A percentile compares a stretch with the other conserved stretches of the same genome.
phyloP scores from a whole-genome alignment of 2,329 filamentous ascomycete genomes.

The Huntiella omanensis region DNA sequence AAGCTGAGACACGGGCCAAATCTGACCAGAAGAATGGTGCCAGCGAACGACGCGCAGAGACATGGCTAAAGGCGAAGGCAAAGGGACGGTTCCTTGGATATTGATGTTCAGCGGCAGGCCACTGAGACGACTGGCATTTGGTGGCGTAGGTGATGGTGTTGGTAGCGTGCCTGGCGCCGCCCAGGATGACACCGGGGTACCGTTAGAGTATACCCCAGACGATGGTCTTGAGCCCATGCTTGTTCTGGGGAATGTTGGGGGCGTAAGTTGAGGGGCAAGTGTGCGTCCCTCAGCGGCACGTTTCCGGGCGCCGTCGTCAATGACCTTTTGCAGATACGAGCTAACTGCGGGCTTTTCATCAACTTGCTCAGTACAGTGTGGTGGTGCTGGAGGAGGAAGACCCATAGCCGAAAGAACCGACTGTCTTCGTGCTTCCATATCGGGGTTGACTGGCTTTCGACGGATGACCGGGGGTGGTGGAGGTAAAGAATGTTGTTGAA shows the following conservation, averaged over 20 bases:
- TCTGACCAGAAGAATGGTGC: constrained; percentile 6
- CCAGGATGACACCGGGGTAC: background rate
- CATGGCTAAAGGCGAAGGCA: constrained; percentile 3
- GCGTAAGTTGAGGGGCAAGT: background rate
- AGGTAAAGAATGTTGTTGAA: background rate
- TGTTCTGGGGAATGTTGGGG: background rate
- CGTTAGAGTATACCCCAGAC: background rate
- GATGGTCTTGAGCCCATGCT: background rate
- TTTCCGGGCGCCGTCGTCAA: constrained; percentile 20
- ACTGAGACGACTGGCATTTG: background rate
- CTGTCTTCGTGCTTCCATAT: constrained; percentile 2
- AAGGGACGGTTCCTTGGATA: constrained; percentile 5
- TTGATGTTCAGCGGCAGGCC: constrained; percentile 6
- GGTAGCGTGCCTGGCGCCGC: background rate
- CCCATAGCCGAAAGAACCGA: constrained; percentile 5
- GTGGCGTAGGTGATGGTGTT: constrained; percentile 4
- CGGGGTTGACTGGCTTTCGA: constrained; percentile 6
- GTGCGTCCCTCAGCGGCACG: constrained; percentile 22
- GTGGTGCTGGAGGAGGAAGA: constrained; percentile 16
- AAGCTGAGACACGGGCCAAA: constrained; percentile 8
- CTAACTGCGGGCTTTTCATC: constrained; percentile 45
- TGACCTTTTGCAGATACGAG: constrained; percentile 25
- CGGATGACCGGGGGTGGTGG: constrained; percentile 1
- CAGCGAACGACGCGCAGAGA: constrained; percentile 7
- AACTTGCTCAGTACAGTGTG: constrained; percentile 23